These are phyloP conservation scores for Neurospora intermedia DNA, from an alignment of 495 filamentous ascomycete genomes.

Conservation along the genomic window DNA sequence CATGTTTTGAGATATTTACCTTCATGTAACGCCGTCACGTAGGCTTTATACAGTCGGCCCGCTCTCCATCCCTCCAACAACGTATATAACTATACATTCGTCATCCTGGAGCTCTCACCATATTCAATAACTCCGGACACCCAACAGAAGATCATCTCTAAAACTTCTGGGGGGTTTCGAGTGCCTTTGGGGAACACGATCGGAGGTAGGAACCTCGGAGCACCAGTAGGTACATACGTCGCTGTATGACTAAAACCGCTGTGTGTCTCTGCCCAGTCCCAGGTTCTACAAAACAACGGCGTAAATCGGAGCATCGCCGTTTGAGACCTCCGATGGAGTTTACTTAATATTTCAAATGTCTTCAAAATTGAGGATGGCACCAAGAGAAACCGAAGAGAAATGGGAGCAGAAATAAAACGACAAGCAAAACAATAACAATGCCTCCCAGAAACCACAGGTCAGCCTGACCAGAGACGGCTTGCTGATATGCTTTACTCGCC, in stretches of 20 bases:
- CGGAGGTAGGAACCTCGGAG: not conserved
- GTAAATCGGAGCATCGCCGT: too few species aligned
- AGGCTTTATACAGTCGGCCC: not conserved
- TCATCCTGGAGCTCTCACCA: too few species aligned
- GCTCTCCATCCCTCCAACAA: not conserved
- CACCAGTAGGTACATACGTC: not conserved
- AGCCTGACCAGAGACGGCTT: not conserved
- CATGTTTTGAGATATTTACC: not conserved
- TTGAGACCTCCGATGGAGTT: not conserved
- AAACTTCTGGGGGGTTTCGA: not conserved
- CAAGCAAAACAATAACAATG: too few species aligned
- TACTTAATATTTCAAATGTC: too few species aligned
- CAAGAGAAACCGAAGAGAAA: too few species aligned
- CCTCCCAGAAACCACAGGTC: too few species aligned
- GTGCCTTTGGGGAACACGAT: not conserved
- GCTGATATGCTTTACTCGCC: not conserved
- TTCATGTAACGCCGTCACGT: not conserved
- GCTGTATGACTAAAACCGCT: not conserved
- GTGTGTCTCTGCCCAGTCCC: not conserved
- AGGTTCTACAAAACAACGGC: not conserved
- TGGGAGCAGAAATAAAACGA: too few species aligned
- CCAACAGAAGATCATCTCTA: not conserved
- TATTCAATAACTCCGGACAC: too few species aligned
- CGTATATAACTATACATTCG: not conserved
- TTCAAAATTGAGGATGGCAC: too few species aligned